phyloP scores from a whole-genome alignment of 345 rosid genomes.

The Hibiscus tridactylites region DNA sequence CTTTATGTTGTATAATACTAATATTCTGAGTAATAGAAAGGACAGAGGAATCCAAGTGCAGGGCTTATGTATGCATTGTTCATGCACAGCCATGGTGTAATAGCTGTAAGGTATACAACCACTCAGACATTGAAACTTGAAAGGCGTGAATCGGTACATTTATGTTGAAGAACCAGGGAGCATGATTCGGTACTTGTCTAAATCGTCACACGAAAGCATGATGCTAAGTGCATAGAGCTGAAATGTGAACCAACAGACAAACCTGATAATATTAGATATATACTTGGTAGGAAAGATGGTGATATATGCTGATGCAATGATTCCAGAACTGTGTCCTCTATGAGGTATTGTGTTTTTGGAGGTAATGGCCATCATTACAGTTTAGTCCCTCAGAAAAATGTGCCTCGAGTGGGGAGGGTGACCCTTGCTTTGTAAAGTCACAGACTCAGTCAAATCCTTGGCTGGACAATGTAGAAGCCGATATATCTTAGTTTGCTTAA shows the following conservation, averaged over 20 bases:
- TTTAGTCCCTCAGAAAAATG: too few relatives aligned
- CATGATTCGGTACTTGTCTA: not conserved
- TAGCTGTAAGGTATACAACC: not conserved
- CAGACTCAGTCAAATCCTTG: too few relatives aligned
- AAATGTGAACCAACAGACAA: not conserved
- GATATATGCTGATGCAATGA: not conserved
- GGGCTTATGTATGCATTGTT: not conserved
- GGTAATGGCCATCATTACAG: not conserved
- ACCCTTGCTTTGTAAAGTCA: too few relatives aligned
- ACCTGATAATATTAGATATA: too few relatives aligned
- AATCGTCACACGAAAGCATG: not conserved
- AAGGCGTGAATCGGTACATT: not conserved
- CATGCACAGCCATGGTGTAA: constrained; percentile 2
- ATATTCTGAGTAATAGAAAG: not conserved
- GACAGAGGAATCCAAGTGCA: not conserved
- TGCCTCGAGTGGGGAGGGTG: too few relatives aligned
- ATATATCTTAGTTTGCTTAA: too few relatives aligned
- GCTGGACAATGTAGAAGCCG: too few relatives aligned
- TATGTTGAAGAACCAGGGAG: constrained; percentile 2
- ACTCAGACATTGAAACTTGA: not conserved
- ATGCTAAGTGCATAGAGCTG: not conserved
- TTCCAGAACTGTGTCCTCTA: not conserved
- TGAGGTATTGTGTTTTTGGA: not conserved
- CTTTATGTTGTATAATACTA: not conserved
- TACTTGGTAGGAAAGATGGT: too few relatives aligned